A percentile compares a stretch with the other conserved stretches of the same genome.
phyloP scores from a whole-genome alignment of 148 eudicot genomes.

The Vaccinium corymbosum region DNA sequence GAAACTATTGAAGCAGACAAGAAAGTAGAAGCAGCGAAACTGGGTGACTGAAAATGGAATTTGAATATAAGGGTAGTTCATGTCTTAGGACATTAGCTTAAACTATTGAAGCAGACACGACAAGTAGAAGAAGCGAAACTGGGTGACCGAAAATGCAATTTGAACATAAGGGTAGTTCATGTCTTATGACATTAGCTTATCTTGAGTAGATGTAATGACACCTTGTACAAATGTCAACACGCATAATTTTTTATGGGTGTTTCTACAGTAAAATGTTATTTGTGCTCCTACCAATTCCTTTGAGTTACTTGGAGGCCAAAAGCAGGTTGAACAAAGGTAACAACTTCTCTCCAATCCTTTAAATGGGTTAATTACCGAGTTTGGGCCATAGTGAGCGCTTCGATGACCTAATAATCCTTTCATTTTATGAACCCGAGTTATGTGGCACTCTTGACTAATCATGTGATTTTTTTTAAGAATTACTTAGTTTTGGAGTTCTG shows the following conservation, averaged over 20 bases:
- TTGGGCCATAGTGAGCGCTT: neutral
- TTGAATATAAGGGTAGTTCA: neutral
- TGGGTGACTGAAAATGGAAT: neutral
- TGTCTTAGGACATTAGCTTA: neutral
- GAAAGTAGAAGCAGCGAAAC: neutral
- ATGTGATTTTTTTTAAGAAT: too few relatives aligned
- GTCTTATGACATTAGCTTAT: neutral
- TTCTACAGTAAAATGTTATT: neutral
- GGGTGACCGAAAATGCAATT: neutral
- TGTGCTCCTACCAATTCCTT: neutral
- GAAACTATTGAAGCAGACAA: constrained; percentile 5
- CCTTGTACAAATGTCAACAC: neutral
- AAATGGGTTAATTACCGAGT: neutral
- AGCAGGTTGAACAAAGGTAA: neutral
- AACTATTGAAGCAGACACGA: neutral
- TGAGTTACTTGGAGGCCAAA: neutral
- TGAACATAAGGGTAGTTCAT: neutral
- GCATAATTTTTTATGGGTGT: neutral
- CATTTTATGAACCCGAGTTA: too few relatives aligned
- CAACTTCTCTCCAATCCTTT: neutral
- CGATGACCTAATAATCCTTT: too few relatives aligned
- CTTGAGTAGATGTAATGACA: neutral
- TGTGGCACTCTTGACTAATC: too few relatives aligned
- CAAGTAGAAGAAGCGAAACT: neutral
- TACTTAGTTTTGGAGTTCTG: too few relatives aligned